phyloP scores from a whole-genome alignment of 345 rosid genomes.

The Syzygium oleosum region DNA sequence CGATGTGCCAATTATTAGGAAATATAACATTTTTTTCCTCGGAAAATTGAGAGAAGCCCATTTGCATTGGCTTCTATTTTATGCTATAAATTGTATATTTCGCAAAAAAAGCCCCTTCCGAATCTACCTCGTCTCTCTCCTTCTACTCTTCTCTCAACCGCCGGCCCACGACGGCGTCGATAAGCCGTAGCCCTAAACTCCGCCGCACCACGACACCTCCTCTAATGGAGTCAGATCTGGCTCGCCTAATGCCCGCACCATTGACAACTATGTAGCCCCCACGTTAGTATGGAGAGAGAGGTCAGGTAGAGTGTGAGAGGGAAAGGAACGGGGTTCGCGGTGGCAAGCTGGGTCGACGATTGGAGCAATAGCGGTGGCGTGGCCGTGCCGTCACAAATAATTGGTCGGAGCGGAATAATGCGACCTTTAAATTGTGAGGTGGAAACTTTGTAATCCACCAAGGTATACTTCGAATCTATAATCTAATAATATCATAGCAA shows the following conservation, averaged over 20 bases:
- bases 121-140: not conserved
- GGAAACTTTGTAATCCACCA: not conserved
- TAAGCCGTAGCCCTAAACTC: not conserved
- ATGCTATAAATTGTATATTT: not conserved
- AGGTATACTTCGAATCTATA: not conserved
- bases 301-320: not conserved
- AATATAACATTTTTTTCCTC: not conserved
- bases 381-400: not conserved
- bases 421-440: not conserved
- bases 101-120: not conserved
- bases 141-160: not conserved
- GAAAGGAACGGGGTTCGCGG: fast-evolving
- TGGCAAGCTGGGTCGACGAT: not conserved
- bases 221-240: fast-evolving
- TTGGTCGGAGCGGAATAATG: not conserved
- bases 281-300: not conserved
- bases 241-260: not conserved
- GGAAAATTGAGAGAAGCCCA: not conserved
- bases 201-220: not conserved
- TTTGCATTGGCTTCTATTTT: not conserved
- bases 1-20: not conserved
- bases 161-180: fast-evolving
- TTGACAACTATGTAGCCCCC: not conserved
- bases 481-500: not conserved
- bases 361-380: too few species aligned